A percentile compares a stretch with the other conserved stretches of the same genome.
phyloP scores from a whole-genome alignment of 129 eudicot genomes.

The Centella asiatica region DNA sequence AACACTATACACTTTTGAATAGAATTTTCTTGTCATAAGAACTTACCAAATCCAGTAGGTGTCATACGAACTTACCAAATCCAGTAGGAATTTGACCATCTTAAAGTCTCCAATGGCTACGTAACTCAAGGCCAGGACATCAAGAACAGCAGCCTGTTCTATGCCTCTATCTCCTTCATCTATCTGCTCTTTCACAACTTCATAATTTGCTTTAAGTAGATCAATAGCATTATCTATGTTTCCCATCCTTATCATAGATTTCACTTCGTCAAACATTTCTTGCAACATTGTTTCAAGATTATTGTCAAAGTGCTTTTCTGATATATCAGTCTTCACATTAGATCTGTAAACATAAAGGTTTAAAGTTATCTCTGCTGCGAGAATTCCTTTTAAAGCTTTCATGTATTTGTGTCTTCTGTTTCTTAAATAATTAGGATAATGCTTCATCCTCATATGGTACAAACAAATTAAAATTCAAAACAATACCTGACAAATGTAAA shows the following conservation, averaged over 20 bases:
- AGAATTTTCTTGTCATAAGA: too few relatives aligned
- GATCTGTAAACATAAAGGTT: constrained; percentile 22
- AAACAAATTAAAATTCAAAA: too few relatives aligned
- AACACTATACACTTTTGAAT: too few relatives aligned
- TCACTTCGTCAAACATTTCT: constrained; percentile 64
- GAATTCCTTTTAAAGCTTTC: constrained; percentile 3
- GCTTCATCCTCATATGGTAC: too few relatives aligned
- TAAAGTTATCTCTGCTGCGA: not conserved
- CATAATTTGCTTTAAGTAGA: constrained; percentile 77
- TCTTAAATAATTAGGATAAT: not conserved
- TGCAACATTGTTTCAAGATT: constrained; percentile 56
- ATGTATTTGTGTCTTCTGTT: not conserved
- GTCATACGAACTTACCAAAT: constrained; percentile 42
- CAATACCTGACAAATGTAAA: too few relatives aligned
- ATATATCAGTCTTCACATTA: constrained; percentile 18
- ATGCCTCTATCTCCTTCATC: constrained; percentile 43
- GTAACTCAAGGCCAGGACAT: constrained; percentile 74
- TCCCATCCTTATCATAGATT: constrained; percentile 52
- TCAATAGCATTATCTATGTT: constrained; percentile 51
- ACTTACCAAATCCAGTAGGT: too few relatives aligned
- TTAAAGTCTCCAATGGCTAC: constrained; percentile 56
- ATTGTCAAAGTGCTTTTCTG: constrained; percentile 32
- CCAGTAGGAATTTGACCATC: constrained; percentile 45
- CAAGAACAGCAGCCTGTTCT: constrained; percentile 78
- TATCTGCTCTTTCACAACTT: constrained; percentile 64